These are phyloP conservation scores for Heliosperma pusillum DNA, from an alignment of 148 eudicot genomes.

Conservation along the genomic window DNA sequence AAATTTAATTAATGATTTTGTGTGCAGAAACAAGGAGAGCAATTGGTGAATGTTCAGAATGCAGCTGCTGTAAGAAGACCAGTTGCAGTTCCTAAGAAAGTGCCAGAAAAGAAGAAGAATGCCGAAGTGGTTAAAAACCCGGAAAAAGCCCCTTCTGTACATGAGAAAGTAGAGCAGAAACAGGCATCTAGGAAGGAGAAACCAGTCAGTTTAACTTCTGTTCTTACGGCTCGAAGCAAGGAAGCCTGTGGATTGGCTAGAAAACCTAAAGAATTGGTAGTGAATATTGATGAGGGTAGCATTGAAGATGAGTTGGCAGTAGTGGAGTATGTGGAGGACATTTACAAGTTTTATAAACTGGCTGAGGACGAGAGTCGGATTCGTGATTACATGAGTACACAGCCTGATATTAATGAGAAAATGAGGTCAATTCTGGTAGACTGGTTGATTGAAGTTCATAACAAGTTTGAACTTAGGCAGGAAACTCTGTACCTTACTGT, in stretches of 20 bases:
- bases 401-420: slow-evolving; percentile 44
- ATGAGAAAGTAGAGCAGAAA: slow-evolving; percentile 19
- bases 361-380: slow-evolving; percentile 34
- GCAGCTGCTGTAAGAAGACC: slow-evolving; percentile 20
- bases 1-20: slow-evolving; percentile 5
- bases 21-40: slow-evolving; percentile 38
- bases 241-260: slow-evolving; percentile 43
- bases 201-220: slow-evolving; percentile 34
- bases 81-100: slow-evolving; percentile 26
- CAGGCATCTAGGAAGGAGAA: slow-evolving; percentile 25
- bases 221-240: slow-evolving; percentile 54
- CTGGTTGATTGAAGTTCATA: slow-evolving; percentile 52
- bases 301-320: slow-evolving; percentile 35
- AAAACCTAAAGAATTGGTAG: slow-evolving; percentile 29
- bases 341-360: slow-evolving; percentile 34
- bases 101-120: slow-evolving; percentile 32
- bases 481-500: slow-evolving; percentile 55
- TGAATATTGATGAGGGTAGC: slow-evolving; percentile 39
- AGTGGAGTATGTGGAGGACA: slow-evolving; percentile 43
- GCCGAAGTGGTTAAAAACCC: slow-evolving; percentile 15
- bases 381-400: slow-evolving; percentile 35
- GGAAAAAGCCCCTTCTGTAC: slow-evolving; percentile 22
- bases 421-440: slow-evolving; percentile 49
- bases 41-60: slow-evolving; percentile 29
- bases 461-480: slow-evolving; percentile 44